These are phyloP conservation scores for Microthlaspi erraticum DNA, from an alignment of 345 rosid species.

Conservation along the genomic window DNA sequence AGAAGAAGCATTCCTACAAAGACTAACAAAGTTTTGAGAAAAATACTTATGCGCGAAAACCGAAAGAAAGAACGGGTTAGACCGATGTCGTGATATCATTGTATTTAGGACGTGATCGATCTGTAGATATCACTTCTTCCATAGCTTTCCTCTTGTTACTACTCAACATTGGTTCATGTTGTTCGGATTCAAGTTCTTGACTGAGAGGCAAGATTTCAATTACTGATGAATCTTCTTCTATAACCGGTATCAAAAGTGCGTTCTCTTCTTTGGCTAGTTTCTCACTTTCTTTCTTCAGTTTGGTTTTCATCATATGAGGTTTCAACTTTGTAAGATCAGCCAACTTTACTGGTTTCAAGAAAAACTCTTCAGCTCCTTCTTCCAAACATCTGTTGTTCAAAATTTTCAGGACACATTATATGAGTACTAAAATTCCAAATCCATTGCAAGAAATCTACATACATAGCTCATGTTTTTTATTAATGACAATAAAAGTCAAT, in stretches of 20 bases:
- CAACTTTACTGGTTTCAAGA: slow-evolving; percentile 80
- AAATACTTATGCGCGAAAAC: background rate
- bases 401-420: background rate
- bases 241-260: slow-evolving; percentile 19
- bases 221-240: slow-evolving; percentile 21
- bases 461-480: background rate
- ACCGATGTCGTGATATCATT: slow-evolving; percentile 39
- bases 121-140: slow-evolving; percentile 42
- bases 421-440: slow-evolving; percentile 1
- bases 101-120: slow-evolving; percentile 43
- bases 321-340: slow-evolving; percentile 80
- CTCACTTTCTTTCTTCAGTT: slow-evolving; percentile 37
- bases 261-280: slow-evolving; percentile 9
- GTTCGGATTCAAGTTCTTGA: slow-evolving; percentile 19
- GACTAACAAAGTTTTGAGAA: slow-evolving; percentile 17
- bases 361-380: slow-evolving; percentile 96
- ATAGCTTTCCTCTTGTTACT: slow-evolving; percentile 52
- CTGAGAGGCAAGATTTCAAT: slow-evolving; percentile 31
- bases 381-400: slow-evolving; percentile 64
- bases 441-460: slow-evolving; percentile 10
- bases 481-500: background rate
- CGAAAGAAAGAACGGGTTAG: slow-evolving; percentile 19
- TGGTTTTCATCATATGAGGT: slow-evolving; percentile 57
- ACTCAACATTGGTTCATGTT: slow-evolving; percentile 27
- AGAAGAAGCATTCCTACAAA: slow-evolving; percentile 37